Conservation (phyloP, 179 eudicot genomes). For the Beta corolliflora region DNA sequence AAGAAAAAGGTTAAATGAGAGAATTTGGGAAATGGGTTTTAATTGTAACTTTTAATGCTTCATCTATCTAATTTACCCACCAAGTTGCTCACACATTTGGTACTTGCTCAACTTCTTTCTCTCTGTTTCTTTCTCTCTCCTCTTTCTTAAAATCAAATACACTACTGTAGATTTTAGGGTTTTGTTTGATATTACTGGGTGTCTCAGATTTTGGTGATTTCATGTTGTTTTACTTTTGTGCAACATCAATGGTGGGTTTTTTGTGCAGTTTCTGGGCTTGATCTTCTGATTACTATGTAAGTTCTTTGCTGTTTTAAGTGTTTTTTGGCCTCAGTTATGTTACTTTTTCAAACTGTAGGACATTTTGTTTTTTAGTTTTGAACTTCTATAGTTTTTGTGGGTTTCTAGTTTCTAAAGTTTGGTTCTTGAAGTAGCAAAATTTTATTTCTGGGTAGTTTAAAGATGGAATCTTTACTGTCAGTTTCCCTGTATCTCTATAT, state of each 20-base stretch:
- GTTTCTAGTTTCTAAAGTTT: neutral
- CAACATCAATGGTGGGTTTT: neutral
- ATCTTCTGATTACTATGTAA: constrained; percentile 22
- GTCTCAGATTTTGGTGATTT: neutral
- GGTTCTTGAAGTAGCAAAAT: too few relatives aligned
- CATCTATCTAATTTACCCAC: constrained; percentile 4
- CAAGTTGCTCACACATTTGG: constrained; percentile 20
- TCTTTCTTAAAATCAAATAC: neutral
- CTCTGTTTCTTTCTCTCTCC: constrained; percentile 3
- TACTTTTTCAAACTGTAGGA: constrained; percentile 17
- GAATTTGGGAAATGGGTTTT: constrained; percentile 21
- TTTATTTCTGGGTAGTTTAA: constrained; percentile 13
- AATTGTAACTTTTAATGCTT: constrained; percentile 26
- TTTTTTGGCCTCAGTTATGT: neutral
- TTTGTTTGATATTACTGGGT: constrained; percentile 15
- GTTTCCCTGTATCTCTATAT: neutral
- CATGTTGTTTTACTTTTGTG: neutral
- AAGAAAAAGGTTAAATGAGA: neutral
- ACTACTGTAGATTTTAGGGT: constrained; percentile 24
- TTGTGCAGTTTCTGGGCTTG: constrained; percentile 11
- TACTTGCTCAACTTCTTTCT: constrained; percentile 10
- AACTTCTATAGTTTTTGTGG: neutral
- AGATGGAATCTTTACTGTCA: constrained; percentile 27
- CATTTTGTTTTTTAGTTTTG: neutral
- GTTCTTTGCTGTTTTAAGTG: constrained; percentile 19